Base-by-base conservation (phyloP, 257 asterid genomes). In the Leptodermis oblonga region DNA sequence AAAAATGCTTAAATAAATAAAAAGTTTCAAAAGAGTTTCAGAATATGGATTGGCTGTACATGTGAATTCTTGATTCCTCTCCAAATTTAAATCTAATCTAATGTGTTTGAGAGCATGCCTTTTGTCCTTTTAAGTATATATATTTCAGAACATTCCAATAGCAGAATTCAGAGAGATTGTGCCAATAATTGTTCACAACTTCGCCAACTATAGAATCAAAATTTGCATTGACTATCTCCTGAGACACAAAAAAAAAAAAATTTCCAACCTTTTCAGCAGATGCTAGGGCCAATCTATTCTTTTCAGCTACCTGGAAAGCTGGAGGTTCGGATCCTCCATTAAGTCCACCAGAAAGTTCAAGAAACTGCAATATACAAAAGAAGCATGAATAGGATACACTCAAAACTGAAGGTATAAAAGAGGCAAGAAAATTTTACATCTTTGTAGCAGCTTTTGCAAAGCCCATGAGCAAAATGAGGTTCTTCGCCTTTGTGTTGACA, bases 221-320 rank as follows among this genome's bases (percentile, higher is more conserved):
- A n/a, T n/a, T n/a, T 31, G 15, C 3, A 36, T n/a, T 36, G 23
- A 15, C 52, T 1, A 46, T 17, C 15, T 17, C 1, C 51, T n/a
- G 39, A 34, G 39, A 34, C 6, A 34, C 4, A 34, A 34, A 34
- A 34, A 34, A 34, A 34, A 34, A 34, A 34, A 2, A 2, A 31
- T 58, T 33, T 6, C 52, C 41, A 28, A 75, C 74, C 74, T 77
- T 70, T 70, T 81, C 74, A 67, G 76, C 56, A 72, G 84, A 83
- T 75, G 85, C 84, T 81, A 81, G 87, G 49, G 68, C 65, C 55
- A 74, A 63, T 80, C 97, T 82, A 71, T 82, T 70, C 86, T 63
- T 83, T 81, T 92, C 96, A 14, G 97, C 96, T 66, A 81, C 90
- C 69, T 84, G 93, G 82, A 92, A 92, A 74, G 97, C 93, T 74